Percentiles rank a stretch among this genome's conserved stretches.
Evolutionary conservation across 2,329 filamentous ascomycete species (phyloP).

Genomic region (Diplodia intermedia): DNA sequence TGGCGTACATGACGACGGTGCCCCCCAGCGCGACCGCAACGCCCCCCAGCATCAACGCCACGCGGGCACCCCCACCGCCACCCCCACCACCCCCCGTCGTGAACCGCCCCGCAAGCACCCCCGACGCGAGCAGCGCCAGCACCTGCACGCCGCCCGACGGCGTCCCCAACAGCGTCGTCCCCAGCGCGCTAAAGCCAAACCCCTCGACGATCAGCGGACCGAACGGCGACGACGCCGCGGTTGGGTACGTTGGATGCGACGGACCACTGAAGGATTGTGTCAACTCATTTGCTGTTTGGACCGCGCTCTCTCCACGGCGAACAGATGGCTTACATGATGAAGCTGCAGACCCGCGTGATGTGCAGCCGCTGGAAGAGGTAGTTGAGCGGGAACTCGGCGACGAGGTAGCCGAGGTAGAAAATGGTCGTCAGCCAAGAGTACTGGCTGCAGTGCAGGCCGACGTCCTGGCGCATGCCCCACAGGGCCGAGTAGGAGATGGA

Average conservation of each 20-base stretch:
- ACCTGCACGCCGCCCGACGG: conserved; percentile 35
- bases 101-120: neutral
- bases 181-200: conserved; percentile 30
- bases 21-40: conserved; percentile 20
- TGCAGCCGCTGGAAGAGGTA: conserved; percentile 32
- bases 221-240: conserved; percentile 34
- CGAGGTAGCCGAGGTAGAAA: conserved; percentile 37
- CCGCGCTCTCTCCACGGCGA: neutral
- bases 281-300: neutral
- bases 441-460: conserved; percentile 37
- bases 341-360: conserved; percentile 49
- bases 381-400: conserved; percentile 30
- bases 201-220: conserved; percentile 34
- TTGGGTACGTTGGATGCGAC: conserved; percentile 25
- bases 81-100: neutral
- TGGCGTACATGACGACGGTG: conserved; percentile 27
- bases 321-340: conserved; percentile 52
- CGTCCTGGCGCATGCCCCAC: conserved; percentile 38
- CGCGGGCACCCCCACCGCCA: no score
- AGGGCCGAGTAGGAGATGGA: conserved; percentile 38
- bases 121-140: conserved; percentile 23
- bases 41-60: conserved; percentile 13
- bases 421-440: conserved; percentile 41
- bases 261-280: neutral
- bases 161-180: conserved; percentile 33